Evolutionary conservation across 768 basidiomycete genomes (phyloP).

Genomic region (Boletus subparvulus): DNA sequence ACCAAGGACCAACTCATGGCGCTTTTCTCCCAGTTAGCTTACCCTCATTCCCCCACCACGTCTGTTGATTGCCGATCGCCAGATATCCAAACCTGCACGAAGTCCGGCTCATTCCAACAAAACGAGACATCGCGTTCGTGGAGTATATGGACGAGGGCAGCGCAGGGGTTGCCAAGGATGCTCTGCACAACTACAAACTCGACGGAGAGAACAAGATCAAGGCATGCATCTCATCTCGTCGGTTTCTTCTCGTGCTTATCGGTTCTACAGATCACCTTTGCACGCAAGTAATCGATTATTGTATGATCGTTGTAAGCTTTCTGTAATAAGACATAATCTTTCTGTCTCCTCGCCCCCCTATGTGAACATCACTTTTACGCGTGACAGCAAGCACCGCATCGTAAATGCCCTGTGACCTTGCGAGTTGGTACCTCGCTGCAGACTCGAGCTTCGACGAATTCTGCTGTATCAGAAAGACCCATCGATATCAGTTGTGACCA

Average conservation of each 20-base stretch:
- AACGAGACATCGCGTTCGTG: constrained; percentile 98
- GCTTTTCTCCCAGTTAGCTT: constrained; percentile 84
- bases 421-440: constrained; percentile 25
- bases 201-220: constrained; percentile 99
- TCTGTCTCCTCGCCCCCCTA: constrained; percentile 7
- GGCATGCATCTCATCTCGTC: constrained; percentile 41
- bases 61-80: constrained; percentile 1
- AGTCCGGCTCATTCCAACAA: constrained; percentile 97
- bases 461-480: constrained; percentile 6
- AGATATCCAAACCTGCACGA: constrained; percentile 96
- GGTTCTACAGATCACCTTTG: constrained; percentile 61
- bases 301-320: constrained; percentile 29
- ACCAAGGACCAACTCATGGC: constrained; percentile 90
- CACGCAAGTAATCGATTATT: constrained; percentile 56
- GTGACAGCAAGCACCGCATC: constrained; percentile 26
- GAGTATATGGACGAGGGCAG: constrained; percentile 93
- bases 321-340: constrained; percentile 32
- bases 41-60: neutral
- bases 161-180: constrained; percentile 90
- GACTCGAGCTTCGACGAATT: constrained; percentile 1
- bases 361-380: constrained; percentile 26
- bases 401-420: constrained; percentile 24
- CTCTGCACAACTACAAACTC: constrained; percentile 95
- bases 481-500: constrained; percentile 10
- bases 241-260: constrained; percentile 1